phyloP scores from a whole-genome alignment of 805 yeast species.

The Kuraishia piskuri region DNA sequence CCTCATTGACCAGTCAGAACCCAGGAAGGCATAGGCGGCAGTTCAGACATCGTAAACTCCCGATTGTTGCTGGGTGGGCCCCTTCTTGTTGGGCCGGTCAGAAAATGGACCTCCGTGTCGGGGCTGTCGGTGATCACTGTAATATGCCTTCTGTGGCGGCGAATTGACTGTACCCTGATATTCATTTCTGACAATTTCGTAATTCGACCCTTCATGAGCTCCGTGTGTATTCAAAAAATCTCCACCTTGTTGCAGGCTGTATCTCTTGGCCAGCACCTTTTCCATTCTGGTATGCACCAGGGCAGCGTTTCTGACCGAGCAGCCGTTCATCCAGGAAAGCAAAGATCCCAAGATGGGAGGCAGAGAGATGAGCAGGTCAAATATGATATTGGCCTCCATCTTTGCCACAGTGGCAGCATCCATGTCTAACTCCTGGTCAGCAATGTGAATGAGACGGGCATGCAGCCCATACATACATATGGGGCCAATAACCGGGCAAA shows the following conservation, averaged over 20 bases:
- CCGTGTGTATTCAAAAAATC: background rate
- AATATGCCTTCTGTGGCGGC: background rate
- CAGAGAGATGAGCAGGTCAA: slow-evolving; percentile 68
- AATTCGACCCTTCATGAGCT: background rate
- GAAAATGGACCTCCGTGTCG: background rate
- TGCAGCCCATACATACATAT: slow-evolving; percentile 72
- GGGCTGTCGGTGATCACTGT: background rate
- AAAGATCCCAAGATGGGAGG: slow-evolving; percentile 78
- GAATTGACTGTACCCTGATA: background rate
- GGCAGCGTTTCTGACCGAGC: slow-evolving; percentile 87
- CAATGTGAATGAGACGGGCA: slow-evolving; percentile 52
- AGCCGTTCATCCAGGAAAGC: slow-evolving; percentile 73
- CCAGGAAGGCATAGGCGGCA: background rate
- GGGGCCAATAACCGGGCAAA: slow-evolving; percentile 85
- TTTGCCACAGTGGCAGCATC: slow-evolving; percentile 56
- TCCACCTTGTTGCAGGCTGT: background rate
- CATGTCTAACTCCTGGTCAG: slow-evolving; percentile 45
- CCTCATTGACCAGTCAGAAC: background rate
- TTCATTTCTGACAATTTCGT: background rate
- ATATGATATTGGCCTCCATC: slow-evolving; percentile 64
- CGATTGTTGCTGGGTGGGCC: background rate
- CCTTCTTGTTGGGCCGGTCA: background rate
- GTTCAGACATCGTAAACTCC: background rate
- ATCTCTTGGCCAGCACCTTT: slow-evolving; percentile 7
- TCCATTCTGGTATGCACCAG: slow-evolving; percentile 43